phyloP scores from a whole-genome alignment of 306 rosid genomes.

The Alnus glutinosa region DNA sequence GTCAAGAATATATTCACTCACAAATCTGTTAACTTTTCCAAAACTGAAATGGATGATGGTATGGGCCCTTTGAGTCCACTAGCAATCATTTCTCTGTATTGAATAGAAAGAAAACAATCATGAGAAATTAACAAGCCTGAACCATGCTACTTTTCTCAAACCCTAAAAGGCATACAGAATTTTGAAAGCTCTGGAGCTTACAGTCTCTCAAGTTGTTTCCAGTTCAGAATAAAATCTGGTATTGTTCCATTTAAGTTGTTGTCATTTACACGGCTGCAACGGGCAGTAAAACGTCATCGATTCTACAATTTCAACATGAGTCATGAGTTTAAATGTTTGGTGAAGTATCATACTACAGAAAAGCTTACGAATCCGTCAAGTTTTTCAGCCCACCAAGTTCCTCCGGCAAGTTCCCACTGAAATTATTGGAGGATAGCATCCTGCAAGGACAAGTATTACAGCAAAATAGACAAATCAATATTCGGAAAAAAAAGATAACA shows the following conservation, averaged over 20 bases:
- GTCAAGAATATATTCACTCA: neutral
- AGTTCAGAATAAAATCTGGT: slow-evolving; percentile 11
- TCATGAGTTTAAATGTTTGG: neutral
- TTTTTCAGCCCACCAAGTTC: slow-evolving; percentile 15
- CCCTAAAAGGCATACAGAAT: neutral
- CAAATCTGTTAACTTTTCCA: neutral
- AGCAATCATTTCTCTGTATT: slow-evolving; percentile 10
- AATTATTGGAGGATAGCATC: slow-evolving; percentile 25
- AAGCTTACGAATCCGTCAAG: slow-evolving; percentile 21
- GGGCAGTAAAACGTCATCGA: neutral
- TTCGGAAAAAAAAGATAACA: neutral
- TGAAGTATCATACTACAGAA: neutral
- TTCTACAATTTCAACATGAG: neutral
- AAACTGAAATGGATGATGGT: neutral
- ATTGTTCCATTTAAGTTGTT: neutral
- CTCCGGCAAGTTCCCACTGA: slow-evolving; percentile 24
- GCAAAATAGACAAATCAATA: neutral
- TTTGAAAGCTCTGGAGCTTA: neutral
- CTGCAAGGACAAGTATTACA: neutral
- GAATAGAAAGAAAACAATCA: neutral
- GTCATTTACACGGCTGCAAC: slow-evolving; percentile 5
- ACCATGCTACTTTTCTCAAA: neutral
- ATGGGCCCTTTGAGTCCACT: slow-evolving; percentile 13
- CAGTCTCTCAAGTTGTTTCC: neutral
- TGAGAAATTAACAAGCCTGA: neutral